A percentile compares a stretch with the other conserved stretches of the same genome.
phyloP scores from a whole-genome alignment of 2,329 filamentous ascomycete species.

The Diplodia corticola region DNA sequence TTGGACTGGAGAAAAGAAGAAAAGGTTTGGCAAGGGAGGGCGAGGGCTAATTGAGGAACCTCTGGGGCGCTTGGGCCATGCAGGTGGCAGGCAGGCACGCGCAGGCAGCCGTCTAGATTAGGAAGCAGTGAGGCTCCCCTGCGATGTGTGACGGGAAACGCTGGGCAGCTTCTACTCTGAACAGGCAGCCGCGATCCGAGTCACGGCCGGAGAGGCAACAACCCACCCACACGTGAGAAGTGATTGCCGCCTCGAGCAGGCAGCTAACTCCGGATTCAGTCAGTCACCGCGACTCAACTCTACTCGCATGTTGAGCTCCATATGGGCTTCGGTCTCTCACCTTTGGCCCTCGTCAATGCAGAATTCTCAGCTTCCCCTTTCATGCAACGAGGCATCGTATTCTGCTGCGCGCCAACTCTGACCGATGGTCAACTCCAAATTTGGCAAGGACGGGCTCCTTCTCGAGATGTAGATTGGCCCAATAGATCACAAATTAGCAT shows the following conservation, averaged over 20 bases:
- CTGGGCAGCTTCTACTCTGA: background rate
- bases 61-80: background rate
- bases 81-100: background rate
- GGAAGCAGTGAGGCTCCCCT: background rate
- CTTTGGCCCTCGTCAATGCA: no score
- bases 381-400: no score
- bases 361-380: no score
- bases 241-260: background rate
- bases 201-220: background rate
- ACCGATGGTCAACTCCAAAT: no score
- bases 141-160: background rate
- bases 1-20: slow-evolving; percentile 51
- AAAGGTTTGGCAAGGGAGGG: background rate
- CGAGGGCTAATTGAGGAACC: background rate
- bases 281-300: no score
- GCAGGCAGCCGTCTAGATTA: background rate
- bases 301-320: no score
- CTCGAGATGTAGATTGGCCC: no score
- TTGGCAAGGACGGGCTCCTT: no score
- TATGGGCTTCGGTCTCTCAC: no score
- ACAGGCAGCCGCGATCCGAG: background rate
- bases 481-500: no score
- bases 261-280: background rate
- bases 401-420: no score
- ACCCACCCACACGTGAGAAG: background rate